Evolutionary conservation across 2,329 filamentous ascomycete species (phyloP).

Genomic region (Pseudogymnoascus verrucosus): DNA sequence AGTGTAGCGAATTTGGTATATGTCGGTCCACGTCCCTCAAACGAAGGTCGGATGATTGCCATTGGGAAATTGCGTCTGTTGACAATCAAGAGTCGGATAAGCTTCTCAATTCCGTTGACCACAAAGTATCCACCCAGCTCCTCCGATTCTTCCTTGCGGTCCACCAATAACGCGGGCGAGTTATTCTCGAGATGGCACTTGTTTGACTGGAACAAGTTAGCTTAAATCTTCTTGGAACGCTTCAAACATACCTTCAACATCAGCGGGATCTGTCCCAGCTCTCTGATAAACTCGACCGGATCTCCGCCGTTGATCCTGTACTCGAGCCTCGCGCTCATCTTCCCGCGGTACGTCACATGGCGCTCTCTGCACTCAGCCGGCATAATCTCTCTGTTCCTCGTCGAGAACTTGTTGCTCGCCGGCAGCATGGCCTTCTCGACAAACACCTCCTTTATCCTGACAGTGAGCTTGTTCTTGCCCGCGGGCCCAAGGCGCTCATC

Average conservation of each 20-base stretch:
- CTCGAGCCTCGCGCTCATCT: constrained; percentile 73
- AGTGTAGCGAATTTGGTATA: constrained; percentile 90
- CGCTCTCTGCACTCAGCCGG: constrained; percentile 92
- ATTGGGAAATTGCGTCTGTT: constrained; percentile 90
- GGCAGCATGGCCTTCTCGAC: constrained; percentile 77
- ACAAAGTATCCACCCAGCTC: constrained; percentile 96
- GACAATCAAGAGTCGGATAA: constrained; percentile 85
- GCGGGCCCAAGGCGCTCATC: constrained; percentile 52
- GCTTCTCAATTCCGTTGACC: constrained; percentile 95
- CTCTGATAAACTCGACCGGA: constrained; percentile 71
- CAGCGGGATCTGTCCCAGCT: constrained; percentile 81
- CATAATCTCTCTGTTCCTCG: constrained; percentile 72
- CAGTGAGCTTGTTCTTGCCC: constrained; percentile 64
- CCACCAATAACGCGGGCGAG: constrained; percentile 72
- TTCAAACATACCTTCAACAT: constrained; percentile 67
- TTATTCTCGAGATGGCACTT: constrained; percentile 83
- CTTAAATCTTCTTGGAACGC: constrained; percentile 6
- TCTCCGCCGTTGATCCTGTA: constrained; percentile 83
- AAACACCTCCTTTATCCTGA: constrained; percentile 73
- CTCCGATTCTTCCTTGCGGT: constrained; percentile 88
- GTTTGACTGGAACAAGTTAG: constrained; percentile 55
- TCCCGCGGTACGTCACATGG: constrained; percentile 84
- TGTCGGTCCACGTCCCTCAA: constrained; percentile 73
- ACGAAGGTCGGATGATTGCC: constrained; percentile 86
- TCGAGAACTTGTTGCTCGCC: constrained; percentile 71